phyloP scores from a whole-genome alignment of 352 stramenopile genomes.

The Aphanomyces invadans region DNA sequence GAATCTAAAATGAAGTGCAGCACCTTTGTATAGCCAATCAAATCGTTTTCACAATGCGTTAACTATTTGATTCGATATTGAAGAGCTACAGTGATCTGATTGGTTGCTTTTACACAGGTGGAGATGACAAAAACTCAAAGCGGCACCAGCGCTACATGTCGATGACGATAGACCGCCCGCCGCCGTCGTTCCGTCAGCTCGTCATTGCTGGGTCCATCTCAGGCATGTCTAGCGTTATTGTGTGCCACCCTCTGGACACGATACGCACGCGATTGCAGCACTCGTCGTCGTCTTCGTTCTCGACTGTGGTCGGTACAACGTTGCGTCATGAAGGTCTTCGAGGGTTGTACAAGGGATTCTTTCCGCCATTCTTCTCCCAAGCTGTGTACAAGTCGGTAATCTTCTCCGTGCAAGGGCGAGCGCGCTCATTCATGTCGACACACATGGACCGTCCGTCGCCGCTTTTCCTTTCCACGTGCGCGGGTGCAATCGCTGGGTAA shows the following conservation, averaged over 20 bases:
- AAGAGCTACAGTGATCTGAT: background rate
- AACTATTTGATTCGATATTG: background rate
- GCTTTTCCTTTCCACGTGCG: conserved; percentile 2
- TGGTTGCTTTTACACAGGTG: background rate
- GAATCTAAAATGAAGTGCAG: background rate
- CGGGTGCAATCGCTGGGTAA: conserved; percentile 10
- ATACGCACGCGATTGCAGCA: conserved; percentile 82
- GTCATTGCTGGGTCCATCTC: conserved; percentile 68
- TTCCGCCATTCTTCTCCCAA: conserved; percentile 81
- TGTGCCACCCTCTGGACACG: conserved; percentile 80
- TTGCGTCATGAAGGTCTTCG: conserved; percentile 48
- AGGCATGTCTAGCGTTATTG: conserved; percentile 74
- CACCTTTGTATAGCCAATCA: conserved; percentile 8
- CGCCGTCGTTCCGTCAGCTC: conserved; percentile 59
- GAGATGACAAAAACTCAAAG: background rate
- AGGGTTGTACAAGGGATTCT: conserved; percentile 78
- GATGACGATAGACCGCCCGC: background rate
- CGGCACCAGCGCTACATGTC: background rate
- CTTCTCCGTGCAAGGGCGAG: conserved; percentile 51
- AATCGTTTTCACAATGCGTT: background rate
- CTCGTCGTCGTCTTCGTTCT: conserved; percentile 53
- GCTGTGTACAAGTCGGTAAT: conserved; percentile 86
- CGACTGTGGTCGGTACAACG: conserved; percentile 52
- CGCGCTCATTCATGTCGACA: conserved; percentile 1
- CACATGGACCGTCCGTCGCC: conserved; percentile 3